These are phyloP conservation scores for Blastobotrys americana DNA, from an alignment of 805 yeast genomes.

Conservation along the genomic window DNA sequence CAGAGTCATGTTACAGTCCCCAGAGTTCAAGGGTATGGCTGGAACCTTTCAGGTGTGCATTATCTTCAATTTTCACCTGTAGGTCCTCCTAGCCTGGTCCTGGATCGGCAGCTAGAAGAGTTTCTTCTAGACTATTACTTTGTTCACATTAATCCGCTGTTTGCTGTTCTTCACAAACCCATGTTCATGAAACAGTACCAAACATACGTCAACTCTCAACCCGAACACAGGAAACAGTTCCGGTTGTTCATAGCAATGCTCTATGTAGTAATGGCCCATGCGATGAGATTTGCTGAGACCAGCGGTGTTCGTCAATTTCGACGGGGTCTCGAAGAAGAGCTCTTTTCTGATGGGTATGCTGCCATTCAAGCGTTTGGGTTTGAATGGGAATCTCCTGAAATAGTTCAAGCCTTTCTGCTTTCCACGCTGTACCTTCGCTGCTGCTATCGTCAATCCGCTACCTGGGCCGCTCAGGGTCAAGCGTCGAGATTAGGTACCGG, in stretches of 20 bases:
- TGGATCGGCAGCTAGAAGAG: slow-evolving; percentile 15
- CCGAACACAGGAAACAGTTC: slow-evolving; percentile 21
- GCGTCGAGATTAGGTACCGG: slow-evolving; percentile 40
- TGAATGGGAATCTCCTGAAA: slow-evolving; percentile 47
- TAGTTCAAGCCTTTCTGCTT: slow-evolving; percentile 46
- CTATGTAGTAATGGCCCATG: slow-evolving; percentile 41
- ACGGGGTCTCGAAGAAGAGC: slow-evolving; percentile 34
- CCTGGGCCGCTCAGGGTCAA: slow-evolving; percentile 36
- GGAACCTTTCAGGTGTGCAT: slow-evolving; percentile 58
- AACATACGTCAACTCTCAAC: slow-evolving; percentile 19
- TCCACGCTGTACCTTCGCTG: slow-evolving; percentile 39
- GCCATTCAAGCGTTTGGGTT: slow-evolving; percentile 37
- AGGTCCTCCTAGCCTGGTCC: slow-evolving; percentile 23
- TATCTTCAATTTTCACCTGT: slow-evolving; percentile 32
- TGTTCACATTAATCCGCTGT: slow-evolving; percentile 45
- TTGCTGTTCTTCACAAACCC: slow-evolving; percentile 45
- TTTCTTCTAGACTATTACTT: slow-evolving; percentile 38
- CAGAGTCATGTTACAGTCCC: slow-evolving; percentile 36
- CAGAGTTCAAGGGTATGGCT: slow-evolving; percentile 53
- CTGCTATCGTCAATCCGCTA: slow-evolving; percentile 39
- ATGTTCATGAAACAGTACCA: slow-evolving; percentile 46
- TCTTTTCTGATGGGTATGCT: slow-evolving; percentile 37
- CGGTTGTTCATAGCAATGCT: slow-evolving; percentile 47
- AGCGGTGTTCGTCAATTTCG: slow-evolving; percentile 18
- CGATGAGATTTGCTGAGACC: slow-evolving; percentile 46